Evolutionary conservation across 352 stramenopile species (phyloP), one percentile per base, ranked within the genome.

Genomic region (Blastocystis sp.): DNA sequence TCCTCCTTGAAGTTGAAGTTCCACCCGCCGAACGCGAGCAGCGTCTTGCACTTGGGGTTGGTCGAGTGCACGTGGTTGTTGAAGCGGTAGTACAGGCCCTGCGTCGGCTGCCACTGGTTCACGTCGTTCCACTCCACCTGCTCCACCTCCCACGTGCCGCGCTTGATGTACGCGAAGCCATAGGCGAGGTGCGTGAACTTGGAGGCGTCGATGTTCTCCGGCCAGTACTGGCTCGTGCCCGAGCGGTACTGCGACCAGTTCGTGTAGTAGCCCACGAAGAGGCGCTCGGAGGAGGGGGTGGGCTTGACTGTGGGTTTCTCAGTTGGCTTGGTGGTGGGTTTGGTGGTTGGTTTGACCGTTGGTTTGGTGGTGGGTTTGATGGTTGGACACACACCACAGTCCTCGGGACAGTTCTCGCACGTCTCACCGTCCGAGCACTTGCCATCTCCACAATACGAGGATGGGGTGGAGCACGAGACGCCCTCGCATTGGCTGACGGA

Each of bases 1-100:
- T 84, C 43, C 34, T 84, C 74, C 59, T 69, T 60, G 59, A 70
- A 84, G 48, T 84, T 84, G 62, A 84, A 84, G 41, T 84, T 84
- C 74, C 74, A 84, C 17, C 74, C 74, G 52, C 74, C 74, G 43
- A 84, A 84, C 2, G 74, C 74, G 9, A 84, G 61, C 19, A 84
- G 19, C 43, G 74, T 84, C 52, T 84, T 84, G 43, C 74, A 84
- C 3, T 71, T 71, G 21, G 74, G 74, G 43, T 84, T 84, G 19
- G 4, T 84, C 2, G 59, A 41, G 28, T 40, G 74, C 52, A 84
- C 41, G 43, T 71, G 43, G 17, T 71, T 62, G 48, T 84, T 84
- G 62, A 84, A 84, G 52, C 74, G 74, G 48, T 67, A 43, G 62
- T 84, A 84, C 3, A 84, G 34, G 64, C 74, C 74, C 17, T 84